These are phyloP conservation scores for Leccinum variicolor DNA, from an alignment of 768 basidiomycete species.

Conservation along the genomic window DNA sequence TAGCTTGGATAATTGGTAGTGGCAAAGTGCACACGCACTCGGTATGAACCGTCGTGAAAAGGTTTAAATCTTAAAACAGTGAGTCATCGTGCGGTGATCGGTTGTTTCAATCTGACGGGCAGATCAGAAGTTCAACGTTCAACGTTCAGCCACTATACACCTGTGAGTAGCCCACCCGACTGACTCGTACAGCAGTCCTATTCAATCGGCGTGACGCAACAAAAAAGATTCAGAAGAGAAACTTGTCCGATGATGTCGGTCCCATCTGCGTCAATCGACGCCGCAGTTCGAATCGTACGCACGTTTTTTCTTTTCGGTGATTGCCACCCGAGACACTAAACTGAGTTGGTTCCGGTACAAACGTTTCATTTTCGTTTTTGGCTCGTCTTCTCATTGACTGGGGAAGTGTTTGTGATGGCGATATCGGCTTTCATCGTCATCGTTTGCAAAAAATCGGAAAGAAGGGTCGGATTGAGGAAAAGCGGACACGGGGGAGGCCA, in stretches of 20 bases:
- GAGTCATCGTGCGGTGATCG: constrained; percentile 2
- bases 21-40: not conserved
- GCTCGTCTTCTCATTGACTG: not conserved
- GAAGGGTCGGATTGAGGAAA: not conserved
- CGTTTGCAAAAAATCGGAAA: not conserved
- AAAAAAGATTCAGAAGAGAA: not conserved
- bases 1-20: not conserved
- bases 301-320: not conserved
- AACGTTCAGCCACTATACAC: constrained; percentile 8
- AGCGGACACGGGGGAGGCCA: not conserved
- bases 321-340: not conserved
- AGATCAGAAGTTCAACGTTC: constrained; percentile 11
- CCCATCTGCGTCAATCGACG: not conserved
- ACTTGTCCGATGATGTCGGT: constrained; percentile 8
- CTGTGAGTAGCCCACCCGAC: not conserved
- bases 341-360: not conserved
- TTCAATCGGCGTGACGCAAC: not conserved
- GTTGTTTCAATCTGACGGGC: constrained; percentile 9
- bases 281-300: not conserved
- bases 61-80: constrained; percentile 5
- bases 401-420: not conserved
- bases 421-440: not conserved
- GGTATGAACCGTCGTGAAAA: not conserved
- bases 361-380: not conserved
- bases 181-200: not conserved